Evolutionary conservation across 257 asterid species (phyloP).

Genomic region (Cruciata laevipes): DNA sequence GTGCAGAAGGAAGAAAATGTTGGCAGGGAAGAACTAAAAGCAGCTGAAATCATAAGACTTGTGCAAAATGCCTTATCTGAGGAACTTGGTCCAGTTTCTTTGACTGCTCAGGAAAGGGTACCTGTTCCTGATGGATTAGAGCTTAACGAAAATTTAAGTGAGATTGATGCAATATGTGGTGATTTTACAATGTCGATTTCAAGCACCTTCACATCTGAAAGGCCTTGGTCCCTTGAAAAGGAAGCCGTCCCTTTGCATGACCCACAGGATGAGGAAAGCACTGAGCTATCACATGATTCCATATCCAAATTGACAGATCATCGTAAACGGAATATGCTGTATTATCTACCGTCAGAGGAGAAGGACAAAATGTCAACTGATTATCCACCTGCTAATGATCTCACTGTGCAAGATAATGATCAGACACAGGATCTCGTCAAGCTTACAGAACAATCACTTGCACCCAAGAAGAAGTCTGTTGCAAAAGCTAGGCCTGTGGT

Average conservation of each 20-base stretch:
- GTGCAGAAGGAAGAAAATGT: slow-evolving; percentile 32
- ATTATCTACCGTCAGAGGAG: slow-evolving; percentile 64
- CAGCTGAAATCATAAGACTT: slow-evolving; percentile 42
- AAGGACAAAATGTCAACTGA: slow-evolving; percentile 38
- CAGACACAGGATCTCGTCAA: slow-evolving; percentile 55
- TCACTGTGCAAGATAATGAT: slow-evolving; percentile 32
- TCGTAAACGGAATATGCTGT: slow-evolving; percentile 78
- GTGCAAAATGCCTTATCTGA: slow-evolving; percentile 55
- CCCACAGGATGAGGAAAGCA: slow-evolving; percentile 41
- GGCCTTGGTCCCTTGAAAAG: slow-evolving; percentile 29
- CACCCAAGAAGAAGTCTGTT: slow-evolving; percentile 44
- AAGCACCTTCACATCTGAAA: slow-evolving; percentile 60
- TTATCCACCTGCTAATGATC: slow-evolving; percentile 74
- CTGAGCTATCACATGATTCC: slow-evolving; percentile 47
- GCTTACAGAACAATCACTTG: slow-evolving; percentile 68
- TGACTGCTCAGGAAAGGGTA: slow-evolving; percentile 72
- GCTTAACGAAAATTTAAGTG: slow-evolving; percentile 64
- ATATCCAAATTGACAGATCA: slow-evolving; percentile 77
- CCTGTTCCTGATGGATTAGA: slow-evolving; percentile 65
- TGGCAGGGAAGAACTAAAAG: slow-evolving; percentile 25
- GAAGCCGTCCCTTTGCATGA: slow-evolving; percentile 28
- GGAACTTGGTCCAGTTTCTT: slow-evolving; percentile 84
- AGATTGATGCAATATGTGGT: slow-evolving; percentile 59
- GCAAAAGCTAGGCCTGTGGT: slow-evolving; percentile 83
- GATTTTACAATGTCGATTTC: slow-evolving; percentile 45